phyloP scores from a whole-genome alignment of 2,329 filamentous ascomycete genomes.

The Parafenestella ontariensis region DNA sequence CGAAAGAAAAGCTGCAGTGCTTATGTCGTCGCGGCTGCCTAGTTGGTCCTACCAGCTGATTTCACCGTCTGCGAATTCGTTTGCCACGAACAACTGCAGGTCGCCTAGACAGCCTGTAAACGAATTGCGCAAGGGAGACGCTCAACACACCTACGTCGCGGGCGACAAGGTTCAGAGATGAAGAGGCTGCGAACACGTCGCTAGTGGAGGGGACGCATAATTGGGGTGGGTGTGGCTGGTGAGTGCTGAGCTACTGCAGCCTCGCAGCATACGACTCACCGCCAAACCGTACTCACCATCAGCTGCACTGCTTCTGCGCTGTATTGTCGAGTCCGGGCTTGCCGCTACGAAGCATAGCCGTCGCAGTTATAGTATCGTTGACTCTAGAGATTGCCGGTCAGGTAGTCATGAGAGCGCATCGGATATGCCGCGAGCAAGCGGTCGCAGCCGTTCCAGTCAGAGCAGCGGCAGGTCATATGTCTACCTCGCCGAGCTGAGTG shows the following conservation, averaged over 20 bases:
- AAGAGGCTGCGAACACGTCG: constrained; percentile 7
- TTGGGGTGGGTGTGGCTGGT: constrained; percentile 15
- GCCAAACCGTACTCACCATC: constrained; percentile 2
- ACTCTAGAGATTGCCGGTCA: constrained; percentile 3
- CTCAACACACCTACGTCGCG: constrained; percentile 1
- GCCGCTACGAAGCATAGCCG: neutral
- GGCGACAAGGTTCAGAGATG: neutral
- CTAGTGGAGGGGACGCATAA: constrained; percentile 1
- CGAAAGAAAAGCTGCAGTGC: neutral
- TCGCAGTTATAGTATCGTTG: neutral
- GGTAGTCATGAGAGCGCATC: neutral
- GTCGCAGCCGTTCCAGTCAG: constrained; percentile 7
- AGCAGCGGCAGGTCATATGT: constrained; percentile 2
- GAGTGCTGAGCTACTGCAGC: constrained; percentile 9
- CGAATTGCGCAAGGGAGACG: constrained; percentile 1
- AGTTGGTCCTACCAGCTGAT: neutral
- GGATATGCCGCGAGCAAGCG: neutral
- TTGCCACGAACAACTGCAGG: neutral
- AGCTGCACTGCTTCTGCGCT: constrained; percentile 1
- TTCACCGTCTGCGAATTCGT: neutral
- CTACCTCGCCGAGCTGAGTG: neutral
- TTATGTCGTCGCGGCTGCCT: constrained; percentile 1
- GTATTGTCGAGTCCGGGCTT: neutral
- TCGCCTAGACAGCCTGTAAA: neutral
- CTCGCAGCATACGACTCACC: constrained; percentile 13